Percentiles rank a stretch among this genome's conserved stretches.
Conservation (phyloP, 2,329 filamentous ascomycete genomes). For the Colletotrichum simmondsii region DNA sequence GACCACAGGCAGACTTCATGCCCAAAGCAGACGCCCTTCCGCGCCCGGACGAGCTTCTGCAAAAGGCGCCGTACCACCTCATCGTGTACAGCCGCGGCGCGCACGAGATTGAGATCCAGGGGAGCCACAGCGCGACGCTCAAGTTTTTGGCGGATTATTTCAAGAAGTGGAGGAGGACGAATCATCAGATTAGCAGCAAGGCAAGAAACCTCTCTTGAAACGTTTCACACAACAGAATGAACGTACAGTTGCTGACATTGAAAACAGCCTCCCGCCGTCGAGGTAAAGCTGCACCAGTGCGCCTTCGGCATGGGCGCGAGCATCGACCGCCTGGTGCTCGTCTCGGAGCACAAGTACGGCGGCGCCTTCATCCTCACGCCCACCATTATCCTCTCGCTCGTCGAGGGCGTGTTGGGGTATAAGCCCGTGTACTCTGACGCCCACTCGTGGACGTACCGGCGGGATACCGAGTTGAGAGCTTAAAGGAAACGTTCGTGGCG, state of each 20-base stretch:
- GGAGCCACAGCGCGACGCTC: slow-evolving; percentile 59
- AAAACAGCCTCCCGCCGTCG: slow-evolving; percentile 52
- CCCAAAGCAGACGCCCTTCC: slow-evolving; percentile 53
- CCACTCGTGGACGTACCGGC: slow-evolving; percentile 33
- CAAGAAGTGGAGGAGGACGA: slow-evolving; percentile 57
- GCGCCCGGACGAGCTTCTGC: slow-evolving; percentile 59
- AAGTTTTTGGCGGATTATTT: slow-evolving; percentile 58
- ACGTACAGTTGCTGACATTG: background rate
- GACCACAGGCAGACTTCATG: slow-evolving; percentile 43
- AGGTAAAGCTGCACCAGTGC: slow-evolving; percentile 54
- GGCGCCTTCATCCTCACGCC: slow-evolving; percentile 49
- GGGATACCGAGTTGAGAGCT: slow-evolving; percentile 28
- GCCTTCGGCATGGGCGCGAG: slow-evolving; percentile 56
- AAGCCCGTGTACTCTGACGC: slow-evolving; percentile 40
- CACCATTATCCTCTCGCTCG: slow-evolving; percentile 55
- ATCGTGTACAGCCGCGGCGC: slow-evolving; percentile 46
- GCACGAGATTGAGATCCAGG: slow-evolving; percentile 52
- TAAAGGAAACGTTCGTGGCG: background rate
- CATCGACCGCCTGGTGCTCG: slow-evolving; percentile 55
- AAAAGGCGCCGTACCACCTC: slow-evolving; percentile 59
- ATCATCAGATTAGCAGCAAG: slow-evolving; percentile 49
- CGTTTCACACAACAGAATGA: background rate
- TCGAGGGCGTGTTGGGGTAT: slow-evolving; percentile 61
- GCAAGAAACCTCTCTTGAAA: slow-evolving; percentile 35
- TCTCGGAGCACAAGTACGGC: slow-evolving; percentile 46